Percentiles rank a stretch among this genome's conserved stretches.
phyloP scores from a whole-genome alignment of 371 early-diverging fungal species.

The Zancudomyces culisetae region DNA sequence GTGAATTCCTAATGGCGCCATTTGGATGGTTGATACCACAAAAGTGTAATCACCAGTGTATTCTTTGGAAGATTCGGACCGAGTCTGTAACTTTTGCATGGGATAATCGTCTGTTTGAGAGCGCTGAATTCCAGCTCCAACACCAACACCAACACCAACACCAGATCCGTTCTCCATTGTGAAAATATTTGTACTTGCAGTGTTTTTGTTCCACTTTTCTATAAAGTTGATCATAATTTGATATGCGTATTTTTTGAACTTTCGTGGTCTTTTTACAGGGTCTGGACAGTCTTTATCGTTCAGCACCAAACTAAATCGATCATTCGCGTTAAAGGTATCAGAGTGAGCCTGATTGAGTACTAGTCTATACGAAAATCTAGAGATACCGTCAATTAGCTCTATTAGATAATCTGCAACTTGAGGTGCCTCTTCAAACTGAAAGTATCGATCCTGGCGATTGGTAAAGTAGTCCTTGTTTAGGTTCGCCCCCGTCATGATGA shows the following conservation, averaged over 20 bases:
- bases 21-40: slow-evolving; percentile 69
- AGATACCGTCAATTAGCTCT: slow-evolving; percentile 38
- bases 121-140: background rate
- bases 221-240: slow-evolving; percentile 32
- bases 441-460: slow-evolving; percentile 86
- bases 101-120: slow-evolving; percentile 5
- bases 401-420: slow-evolving; percentile 46
- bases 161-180: too few relatives aligned
- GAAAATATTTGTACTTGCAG: slow-evolving; percentile 8
- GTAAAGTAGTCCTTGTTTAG: slow-evolving; percentile 84
- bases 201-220: slow-evolving; percentile 11
- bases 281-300: slow-evolving; percentile 25
- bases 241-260: slow-evolving; percentile 34
- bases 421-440: slow-evolving; percentile 34
- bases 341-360: background rate
- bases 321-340: background rate
- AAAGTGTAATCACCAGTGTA: too few relatives aligned
- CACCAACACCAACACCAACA: slow-evolving; percentile 1
- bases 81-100: too few relatives aligned
- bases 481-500: slow-evolving; percentile 92
- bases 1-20: slow-evolving; percentile 57
- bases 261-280: slow-evolving; percentile 37
- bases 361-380: slow-evolving; percentile 44
- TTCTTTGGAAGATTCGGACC: too few relatives aligned
- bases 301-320: background rate